Evolutionary conservation across 2,329 filamentous ascomycete species (phyloP), one percentile per base, ranked within the genome.

Genomic region (Pezicula neosporulosa): DNA sequence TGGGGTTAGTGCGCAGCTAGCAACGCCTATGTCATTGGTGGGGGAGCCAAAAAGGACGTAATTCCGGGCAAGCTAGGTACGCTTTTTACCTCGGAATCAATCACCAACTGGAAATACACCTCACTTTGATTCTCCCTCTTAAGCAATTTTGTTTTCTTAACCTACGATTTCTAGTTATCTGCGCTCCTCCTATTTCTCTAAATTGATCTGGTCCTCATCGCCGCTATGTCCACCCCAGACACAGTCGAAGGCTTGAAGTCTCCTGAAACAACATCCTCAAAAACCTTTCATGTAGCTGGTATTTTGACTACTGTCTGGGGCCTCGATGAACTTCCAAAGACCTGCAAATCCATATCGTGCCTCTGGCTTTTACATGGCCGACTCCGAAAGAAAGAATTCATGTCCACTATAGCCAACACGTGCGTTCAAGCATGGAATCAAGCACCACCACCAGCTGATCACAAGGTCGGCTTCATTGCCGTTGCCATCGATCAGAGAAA

Each of bases 281-380:
- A 76, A 55, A 85, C 83, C 18, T 76, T 87, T 59, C 81, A 84
- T 54, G 88, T 97, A 67, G 83, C 87, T 41, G 91, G 91, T 44
- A 82, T 97, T 49, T 76, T 88, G 9, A 83, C 87, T 46, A 88
- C 89, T 53, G 77, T 96, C 52, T 92, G 92, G 69, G 92, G 93
- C 16, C 80, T 96, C 2, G 72, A 83, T 28, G 89, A 96, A 65
- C 77, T 96, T 0, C 74, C 83, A 1, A 48, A 74, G 0, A 51
- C 66, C 3, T 69, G 73, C 16, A 70, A 77, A 13, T 72, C 77
- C 3, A 73, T 96, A 35, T 85, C 90, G 21, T 89, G 88, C 62
- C 80, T 97, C n/a, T 97, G 92, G 90, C 83, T 97, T 12, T 81
- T 97, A 16, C 91, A 97, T 66, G 89, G 89, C 3, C 83, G 94